A percentile compares a stretch with the other conserved stretches of the same genome.
Conservation (phyloP, 2,329 filamentous ascomycete species). For the Fusarium albidum region DNA sequence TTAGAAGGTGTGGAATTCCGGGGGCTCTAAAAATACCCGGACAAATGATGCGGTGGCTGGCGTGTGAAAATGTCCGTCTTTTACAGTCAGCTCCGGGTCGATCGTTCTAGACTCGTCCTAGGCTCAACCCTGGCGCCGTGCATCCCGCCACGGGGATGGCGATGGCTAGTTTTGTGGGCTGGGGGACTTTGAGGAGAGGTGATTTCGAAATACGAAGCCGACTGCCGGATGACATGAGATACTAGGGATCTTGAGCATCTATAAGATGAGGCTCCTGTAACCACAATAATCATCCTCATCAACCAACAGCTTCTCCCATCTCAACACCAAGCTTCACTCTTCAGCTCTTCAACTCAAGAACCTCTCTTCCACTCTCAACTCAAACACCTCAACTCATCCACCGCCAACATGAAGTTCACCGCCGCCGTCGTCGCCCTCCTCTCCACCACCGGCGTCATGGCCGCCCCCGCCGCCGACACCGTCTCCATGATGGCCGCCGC, state of each 20-base stretch:
- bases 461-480: conserved; percentile 41
- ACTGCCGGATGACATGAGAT: no score
- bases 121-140: no score
- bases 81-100: no score
- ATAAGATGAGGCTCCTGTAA: not conserved
- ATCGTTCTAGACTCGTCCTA: no score
- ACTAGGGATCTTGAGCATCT: not conserved
- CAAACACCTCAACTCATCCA: conserved; percentile 2
- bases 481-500: conserved; percentile 50
- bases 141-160: no score
- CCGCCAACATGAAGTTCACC: conserved; percentile 53
- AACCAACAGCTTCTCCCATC: not conserved
- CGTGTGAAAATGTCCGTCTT: no score
- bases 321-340: not conserved
- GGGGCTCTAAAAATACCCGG: no score
- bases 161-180: no score
- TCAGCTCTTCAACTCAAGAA: not conserved
- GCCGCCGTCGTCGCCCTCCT: conserved; percentile 47
- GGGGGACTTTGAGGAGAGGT: no score
- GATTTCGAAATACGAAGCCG: no score
- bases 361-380: not conserved
- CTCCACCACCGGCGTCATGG: conserved; percentile 43
- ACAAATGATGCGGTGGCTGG: no score
- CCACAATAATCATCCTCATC: not conserved
- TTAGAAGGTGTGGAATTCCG: no score